These are phyloP conservation scores for Trichoderma asperelloides DNA, from an alignment of 495 filamentous ascomycete species.

Conservation along the genomic window DNA sequence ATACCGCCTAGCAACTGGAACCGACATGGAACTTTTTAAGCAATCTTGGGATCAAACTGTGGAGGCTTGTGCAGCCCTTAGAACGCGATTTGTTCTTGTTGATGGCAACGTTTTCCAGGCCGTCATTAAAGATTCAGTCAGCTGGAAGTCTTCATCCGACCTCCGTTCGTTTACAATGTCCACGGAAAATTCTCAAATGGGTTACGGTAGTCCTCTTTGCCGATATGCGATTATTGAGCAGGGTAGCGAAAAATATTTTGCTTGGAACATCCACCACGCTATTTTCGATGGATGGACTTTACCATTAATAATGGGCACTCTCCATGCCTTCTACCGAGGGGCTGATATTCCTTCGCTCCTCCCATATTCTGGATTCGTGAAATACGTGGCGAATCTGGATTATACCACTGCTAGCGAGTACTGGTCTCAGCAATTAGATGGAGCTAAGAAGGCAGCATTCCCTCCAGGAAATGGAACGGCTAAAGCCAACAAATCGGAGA, in stretches of 20 bases:
- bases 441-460: slow-evolving; percentile 21
- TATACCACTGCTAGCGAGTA: slow-evolving; percentile 5
- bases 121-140: slow-evolving; percentile 13
- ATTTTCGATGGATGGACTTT: slow-evolving; percentile 10
- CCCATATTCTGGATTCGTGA: neutral
- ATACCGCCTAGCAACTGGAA: slow-evolving; percentile 28
- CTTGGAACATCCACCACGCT: slow-evolving; percentile 11
- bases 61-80: slow-evolving; percentile 50
- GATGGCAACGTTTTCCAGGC: slow-evolving; percentile 16
- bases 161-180: neutral
- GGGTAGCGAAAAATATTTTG: neutral
- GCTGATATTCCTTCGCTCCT: neutral
- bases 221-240: slow-evolving; percentile 1
- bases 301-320: neutral
- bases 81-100: slow-evolving; percentile 37
- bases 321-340: neutral
- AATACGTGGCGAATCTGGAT: neutral
- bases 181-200: neutral
- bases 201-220: slow-evolving; percentile 4
- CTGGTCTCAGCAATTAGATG: slow-evolving; percentile 15
- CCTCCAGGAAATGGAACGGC: neutral
- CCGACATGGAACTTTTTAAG: slow-evolving; percentile 36
- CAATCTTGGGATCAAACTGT: slow-evolving; percentile 43
- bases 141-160: slow-evolving; percentile 4
- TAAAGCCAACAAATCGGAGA: slow-evolving; percentile 22